A percentile compares a stretch with the other conserved stretches of the same genome.
phyloP scores from a whole-genome alignment of 306 rosid species.

The Begonia fuchsioides region DNA sequence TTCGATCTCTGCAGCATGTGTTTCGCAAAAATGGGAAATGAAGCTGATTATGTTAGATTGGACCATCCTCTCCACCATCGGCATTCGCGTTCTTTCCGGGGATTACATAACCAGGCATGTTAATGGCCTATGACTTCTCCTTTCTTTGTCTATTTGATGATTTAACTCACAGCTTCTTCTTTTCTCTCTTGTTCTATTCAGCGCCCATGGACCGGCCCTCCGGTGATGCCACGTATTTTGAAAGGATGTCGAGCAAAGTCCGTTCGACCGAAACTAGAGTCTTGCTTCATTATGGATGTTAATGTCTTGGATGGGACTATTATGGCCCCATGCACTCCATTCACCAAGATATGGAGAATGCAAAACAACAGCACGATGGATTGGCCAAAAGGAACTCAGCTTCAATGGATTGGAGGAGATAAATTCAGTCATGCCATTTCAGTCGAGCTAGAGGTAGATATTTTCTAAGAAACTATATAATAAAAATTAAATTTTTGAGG shows the following conservation, averaged over 20 bases:
- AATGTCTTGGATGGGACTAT: slow-evolving; percentile 70
- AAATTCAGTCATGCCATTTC: slow-evolving; percentile 23
- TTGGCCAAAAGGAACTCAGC: slow-evolving; percentile 73
- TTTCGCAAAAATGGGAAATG: slow-evolving; percentile 41
- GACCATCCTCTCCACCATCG: slow-evolving; percentile 44
- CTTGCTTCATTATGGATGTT: slow-evolving; percentile 62
- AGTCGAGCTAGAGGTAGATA: slow-evolving; percentile 51
- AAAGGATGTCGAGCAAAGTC: too few species aligned
- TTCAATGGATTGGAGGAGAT: slow-evolving; percentile 74
- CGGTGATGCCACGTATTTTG: too few species aligned
- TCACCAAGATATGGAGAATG: slow-evolving; percentile 94
- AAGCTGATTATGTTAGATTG: slow-evolving; percentile 46
- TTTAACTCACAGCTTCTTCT: not conserved
- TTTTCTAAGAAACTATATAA: too few species aligned
- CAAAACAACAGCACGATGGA: slow-evolving; percentile 44
- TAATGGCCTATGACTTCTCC: slow-evolving; percentile 5
- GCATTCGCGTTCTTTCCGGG: too few species aligned
- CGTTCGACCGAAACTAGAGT: slow-evolving; percentile 39
- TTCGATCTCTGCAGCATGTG: slow-evolving; percentile 81
- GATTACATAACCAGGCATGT: too few species aligned
- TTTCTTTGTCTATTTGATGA: not conserved
- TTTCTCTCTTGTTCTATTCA: slow-evolving; percentile 7
- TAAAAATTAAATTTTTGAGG: too few species aligned
- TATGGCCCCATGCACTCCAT: slow-evolving; percentile 66
- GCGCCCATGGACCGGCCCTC: too few species aligned